Conservation (phyloP, 164 flowering plant species). For the Chloranthus sessilifolius region DNA sequence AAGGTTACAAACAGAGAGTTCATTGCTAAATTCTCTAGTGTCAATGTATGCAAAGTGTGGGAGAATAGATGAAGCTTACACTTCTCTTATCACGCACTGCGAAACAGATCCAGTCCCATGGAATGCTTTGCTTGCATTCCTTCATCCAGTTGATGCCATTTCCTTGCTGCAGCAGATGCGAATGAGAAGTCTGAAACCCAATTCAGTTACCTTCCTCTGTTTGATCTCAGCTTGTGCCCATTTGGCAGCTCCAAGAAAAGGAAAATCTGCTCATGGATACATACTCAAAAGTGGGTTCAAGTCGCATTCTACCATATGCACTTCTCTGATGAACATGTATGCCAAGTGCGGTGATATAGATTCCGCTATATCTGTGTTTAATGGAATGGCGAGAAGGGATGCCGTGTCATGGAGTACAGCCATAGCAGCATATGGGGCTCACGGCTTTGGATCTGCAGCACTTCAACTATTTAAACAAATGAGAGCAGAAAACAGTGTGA, state of each 20-base stretch:
- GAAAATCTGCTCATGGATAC: neutral
- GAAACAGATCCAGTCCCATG: slow-evolving; percentile 3
- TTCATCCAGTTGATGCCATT: neutral
- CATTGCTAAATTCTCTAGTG: neutral
- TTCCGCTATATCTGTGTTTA: neutral
- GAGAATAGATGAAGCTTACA: neutral
- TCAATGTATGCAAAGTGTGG: neutral
- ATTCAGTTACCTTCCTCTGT: slow-evolving; percentile 2
- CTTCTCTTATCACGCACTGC: neutral
- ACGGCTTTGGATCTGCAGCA: slow-evolving; percentile 2
- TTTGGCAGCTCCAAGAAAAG: slow-evolving; percentile 2
- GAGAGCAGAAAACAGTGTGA: neutral
- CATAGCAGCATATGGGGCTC: slow-evolving; percentile 1
- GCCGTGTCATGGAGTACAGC: slow-evolving; percentile 6
- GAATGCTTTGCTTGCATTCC: neutral
- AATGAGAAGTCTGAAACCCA: neutral
- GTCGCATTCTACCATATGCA: neutral
- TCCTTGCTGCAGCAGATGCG: neutral
- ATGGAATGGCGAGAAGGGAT: neutral
- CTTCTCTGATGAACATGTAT: slow-evolving; percentile 10
- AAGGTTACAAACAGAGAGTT: neutral
- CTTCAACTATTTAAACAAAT: slow-evolving; percentile 6
- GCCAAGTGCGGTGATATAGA: slow-evolving; percentile 1
- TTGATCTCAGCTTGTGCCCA: neutral
- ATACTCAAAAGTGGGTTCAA: neutral